phyloP scores from a whole-genome alignment of 23 red algal genomes.

The Gracilaria caudata region DNA sequence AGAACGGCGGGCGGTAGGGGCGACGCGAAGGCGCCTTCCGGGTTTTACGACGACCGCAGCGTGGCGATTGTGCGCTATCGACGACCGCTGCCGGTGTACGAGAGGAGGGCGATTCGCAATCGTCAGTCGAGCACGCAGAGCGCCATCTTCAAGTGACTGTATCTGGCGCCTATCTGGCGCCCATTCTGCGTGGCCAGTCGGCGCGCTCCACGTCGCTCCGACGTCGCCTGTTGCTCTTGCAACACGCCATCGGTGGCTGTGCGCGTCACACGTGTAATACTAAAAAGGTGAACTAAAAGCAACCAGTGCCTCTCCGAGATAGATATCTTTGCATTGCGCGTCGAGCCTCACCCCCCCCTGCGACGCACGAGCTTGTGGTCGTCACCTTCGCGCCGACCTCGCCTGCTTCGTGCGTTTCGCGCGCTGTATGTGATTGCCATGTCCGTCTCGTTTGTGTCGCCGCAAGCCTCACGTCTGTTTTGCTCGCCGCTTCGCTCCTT shows the following conservation, averaged over 20 bases:
- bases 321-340: background rate
- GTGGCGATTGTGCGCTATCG: conserved; percentile 63
- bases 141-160: conserved; percentile 56
- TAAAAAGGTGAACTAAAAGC: background rate
- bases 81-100: conserved; percentile 43
- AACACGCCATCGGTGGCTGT: background rate
- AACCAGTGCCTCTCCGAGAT: too few species aligned
- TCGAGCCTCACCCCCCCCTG: background rate
- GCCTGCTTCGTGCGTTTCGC: background rate
- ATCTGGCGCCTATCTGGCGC: background rate
- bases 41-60: conserved; percentile 27
- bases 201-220: background rate
- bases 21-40: background rate
- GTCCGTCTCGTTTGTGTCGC: background rate
- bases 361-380: too few species aligned
- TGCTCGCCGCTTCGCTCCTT: conserved; percentile 18
- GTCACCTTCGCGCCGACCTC: background rate
- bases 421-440: background rate
- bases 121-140: conserved; percentile 58
- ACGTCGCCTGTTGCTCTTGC: background rate
- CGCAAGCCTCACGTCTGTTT: conserved; percentile 19
- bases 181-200: background rate
- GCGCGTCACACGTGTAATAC: conserved; percentile 18
- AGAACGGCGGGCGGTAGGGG: background rate
- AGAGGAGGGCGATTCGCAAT: conserved; percentile 19